These are phyloP conservation scores for Alternaria rosae DNA, from an alignment of 2,329 filamentous ascomycete species.

Conservation along the genomic window DNA sequence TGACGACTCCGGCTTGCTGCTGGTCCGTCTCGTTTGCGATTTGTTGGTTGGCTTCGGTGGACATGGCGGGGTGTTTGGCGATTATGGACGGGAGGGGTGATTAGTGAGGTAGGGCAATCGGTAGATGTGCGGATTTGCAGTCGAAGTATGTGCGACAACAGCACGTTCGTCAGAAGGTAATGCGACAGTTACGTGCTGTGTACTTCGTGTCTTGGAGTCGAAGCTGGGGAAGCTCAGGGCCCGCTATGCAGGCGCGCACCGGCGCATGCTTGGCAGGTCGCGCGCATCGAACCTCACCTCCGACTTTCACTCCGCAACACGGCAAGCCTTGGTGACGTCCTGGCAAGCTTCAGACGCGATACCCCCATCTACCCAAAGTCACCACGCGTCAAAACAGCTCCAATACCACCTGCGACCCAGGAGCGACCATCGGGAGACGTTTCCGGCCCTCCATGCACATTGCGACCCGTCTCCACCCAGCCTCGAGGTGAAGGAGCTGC, in stretches of 20 bases:
- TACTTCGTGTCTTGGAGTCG: not conserved
- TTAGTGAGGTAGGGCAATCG: not conserved
- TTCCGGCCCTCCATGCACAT: constrained; percentile 18
- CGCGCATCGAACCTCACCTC: constrained; percentile 32
- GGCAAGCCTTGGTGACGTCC: constrained; percentile 12
- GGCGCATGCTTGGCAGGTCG: constrained; percentile 26
- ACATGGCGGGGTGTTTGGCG: constrained; percentile 21
- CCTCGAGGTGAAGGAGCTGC: constrained; percentile 32
- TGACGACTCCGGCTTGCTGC: constrained; percentile 5
- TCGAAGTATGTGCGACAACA: not conserved
- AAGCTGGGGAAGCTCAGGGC: constrained; percentile 9
- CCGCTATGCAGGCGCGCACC: constrained; percentile 9
- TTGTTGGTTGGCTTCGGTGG: constrained; percentile 14
- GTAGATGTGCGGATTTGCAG: not conserved
- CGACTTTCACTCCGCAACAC: constrained; percentile 31
- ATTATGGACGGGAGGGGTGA: not conserved
- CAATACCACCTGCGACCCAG: not conserved
- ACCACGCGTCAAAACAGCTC: constrained; percentile 3
- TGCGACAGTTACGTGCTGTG: not conserved
- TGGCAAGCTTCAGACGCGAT: constrained; percentile 9
- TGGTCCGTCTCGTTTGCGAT: constrained; percentile 4
- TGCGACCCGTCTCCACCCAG: constrained; percentile 24
- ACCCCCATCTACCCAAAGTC: not conserved
- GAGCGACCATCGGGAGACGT: not conserved
- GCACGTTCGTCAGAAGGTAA: not conserved